phyloP scores from a whole-genome alignment of 2,329 filamentous ascomycete genomes.

The Madurella fahalii region DNA sequence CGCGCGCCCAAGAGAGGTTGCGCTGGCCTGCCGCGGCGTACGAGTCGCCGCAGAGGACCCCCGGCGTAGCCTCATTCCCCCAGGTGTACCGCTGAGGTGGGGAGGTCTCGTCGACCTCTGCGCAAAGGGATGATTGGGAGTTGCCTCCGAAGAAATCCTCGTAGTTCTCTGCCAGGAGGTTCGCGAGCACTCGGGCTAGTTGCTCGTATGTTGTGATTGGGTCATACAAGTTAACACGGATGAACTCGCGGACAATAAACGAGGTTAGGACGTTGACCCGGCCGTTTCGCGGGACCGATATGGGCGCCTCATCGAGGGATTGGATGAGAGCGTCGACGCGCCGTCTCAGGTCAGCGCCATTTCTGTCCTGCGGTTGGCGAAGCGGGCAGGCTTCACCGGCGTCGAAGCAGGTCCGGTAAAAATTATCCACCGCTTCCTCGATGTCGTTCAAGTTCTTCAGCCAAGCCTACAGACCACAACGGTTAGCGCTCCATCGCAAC shows the following conservation, averaged over 20 bases:
- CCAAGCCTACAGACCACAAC: neutral
- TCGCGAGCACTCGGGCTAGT: conserved; percentile 4
- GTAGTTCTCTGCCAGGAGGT: conserved; percentile 8
- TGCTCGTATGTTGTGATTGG: conserved; percentile 3
- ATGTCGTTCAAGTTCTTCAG: conserved; percentile 4
- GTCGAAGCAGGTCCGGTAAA: conserved; percentile 15
- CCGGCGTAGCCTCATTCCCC: neutral
- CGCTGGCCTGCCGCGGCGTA: conserved; percentile 1
- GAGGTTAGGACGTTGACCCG: conserved; percentile 9
- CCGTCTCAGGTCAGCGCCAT: neutral
- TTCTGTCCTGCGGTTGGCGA: conserved; percentile 2
- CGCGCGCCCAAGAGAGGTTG: conserved; percentile 1
- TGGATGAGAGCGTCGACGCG: conserved; percentile 7
- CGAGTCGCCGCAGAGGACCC: conserved; percentile 17
- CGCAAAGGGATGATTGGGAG: neutral
- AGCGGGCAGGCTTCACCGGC: conserved; percentile 8
- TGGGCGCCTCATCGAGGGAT: conserved; percentile 2
- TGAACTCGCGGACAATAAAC: conserved; percentile 2
- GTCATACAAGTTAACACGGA: conserved; percentile 10
- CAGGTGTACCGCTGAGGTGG: conserved; percentile 1
- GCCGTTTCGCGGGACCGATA: conserved; percentile 3
- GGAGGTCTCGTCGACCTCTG: neutral
- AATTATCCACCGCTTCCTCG: conserved; percentile 4
- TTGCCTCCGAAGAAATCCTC: conserved; percentile 1
- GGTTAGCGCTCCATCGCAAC: neutral